phyloP scores from a whole-genome alignment of 2,329 filamentous ascomycete species.

The Macrophomina pseudophaseolina region DNA sequence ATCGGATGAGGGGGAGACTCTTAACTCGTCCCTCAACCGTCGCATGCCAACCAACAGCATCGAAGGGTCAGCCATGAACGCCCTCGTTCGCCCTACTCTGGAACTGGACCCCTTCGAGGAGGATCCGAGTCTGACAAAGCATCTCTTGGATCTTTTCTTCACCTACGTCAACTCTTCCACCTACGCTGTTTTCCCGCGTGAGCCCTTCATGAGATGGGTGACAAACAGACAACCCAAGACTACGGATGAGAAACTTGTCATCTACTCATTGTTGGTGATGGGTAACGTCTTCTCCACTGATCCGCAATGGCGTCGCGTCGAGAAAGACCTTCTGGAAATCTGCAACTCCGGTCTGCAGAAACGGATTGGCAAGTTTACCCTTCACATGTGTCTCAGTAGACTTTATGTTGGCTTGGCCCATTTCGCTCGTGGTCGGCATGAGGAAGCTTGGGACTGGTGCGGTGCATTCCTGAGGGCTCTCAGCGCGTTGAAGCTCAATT shows the following conservation, averaged over 20 bases:
- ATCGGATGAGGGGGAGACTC: conserved; percentile 8
- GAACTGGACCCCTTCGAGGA: conserved; percentile 58
- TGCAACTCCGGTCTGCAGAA: conserved; percentile 9
- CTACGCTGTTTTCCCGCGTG: conserved; percentile 62
- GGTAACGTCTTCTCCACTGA: conserved; percentile 61
- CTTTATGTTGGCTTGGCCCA: conserved; percentile 71
- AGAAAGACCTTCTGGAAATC: conserved; percentile 16
- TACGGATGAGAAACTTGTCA: conserved; percentile 62
- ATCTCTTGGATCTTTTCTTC: conserved; percentile 63
- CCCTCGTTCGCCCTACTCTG: neutral
- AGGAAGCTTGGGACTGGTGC: conserved; percentile 67
- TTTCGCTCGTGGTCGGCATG: conserved; percentile 64
- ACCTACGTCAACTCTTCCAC: conserved; percentile 60
- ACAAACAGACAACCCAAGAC: conserved; percentile 54
- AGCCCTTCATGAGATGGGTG: conserved; percentile 61
- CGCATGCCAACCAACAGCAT: neutral
- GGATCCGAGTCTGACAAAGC: conserved; percentile 55
- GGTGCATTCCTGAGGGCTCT: conserved; percentile 67
- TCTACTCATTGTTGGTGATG: conserved; percentile 65
- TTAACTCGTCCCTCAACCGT: neutral
- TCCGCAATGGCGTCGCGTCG: conserved; percentile 56
- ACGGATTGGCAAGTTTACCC: conserved; percentile 57
- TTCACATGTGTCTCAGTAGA: conserved; percentile 71
- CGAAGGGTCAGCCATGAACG: conserved; percentile 6
- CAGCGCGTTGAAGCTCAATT: conserved; percentile 65